Conservation (phyloP, 1,284 basidiomycete genomes). For the Fomitopsis palustris region DNA sequence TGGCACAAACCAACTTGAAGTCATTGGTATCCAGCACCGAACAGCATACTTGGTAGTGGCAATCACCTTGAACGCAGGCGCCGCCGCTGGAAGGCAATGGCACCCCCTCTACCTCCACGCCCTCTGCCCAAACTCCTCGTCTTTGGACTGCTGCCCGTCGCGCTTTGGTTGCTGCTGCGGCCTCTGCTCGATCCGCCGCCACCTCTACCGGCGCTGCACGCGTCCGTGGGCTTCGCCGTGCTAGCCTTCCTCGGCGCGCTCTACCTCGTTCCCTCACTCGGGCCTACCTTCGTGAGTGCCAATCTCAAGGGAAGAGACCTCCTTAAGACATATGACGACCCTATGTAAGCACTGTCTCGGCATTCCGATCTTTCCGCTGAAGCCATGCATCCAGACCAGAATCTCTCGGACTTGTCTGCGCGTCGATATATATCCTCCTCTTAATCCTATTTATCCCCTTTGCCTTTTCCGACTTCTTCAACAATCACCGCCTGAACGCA, state of each 20-base stretch:
- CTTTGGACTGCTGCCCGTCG: constrained; percentile 57
- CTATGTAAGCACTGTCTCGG: constrained; percentile 55
- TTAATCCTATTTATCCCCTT: constrained; percentile 89
- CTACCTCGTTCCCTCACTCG: constrained; percentile 73
- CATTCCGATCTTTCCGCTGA: neutral
- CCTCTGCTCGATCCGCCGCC: constrained; percentile 67
- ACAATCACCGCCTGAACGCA: constrained; percentile 39
- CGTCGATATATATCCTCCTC: constrained; percentile 83
- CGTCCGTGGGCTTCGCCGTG: constrained; percentile 77
- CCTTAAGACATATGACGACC: constrained; percentile 69
- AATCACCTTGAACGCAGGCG: too few relatives aligned
- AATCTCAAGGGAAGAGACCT: constrained; percentile 80
- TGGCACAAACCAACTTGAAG: too few relatives aligned
- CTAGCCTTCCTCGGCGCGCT: constrained; percentile 74
- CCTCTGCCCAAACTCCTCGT: constrained; percentile 48
- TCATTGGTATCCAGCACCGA: too few relatives aligned
- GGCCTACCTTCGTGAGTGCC: constrained; percentile 70
- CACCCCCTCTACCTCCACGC: constrained; percentile 41
- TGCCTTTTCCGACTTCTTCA: constrained; percentile 75
- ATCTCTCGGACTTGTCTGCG: constrained; percentile 88
- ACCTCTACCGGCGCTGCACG: constrained; percentile 64
- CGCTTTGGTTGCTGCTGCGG: constrained; percentile 64
- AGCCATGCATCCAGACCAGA: constrained; percentile 67
- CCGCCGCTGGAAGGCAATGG: constrained; percentile 8
- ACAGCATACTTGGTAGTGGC: too few relatives aligned